Conservation (phyloP, 495 filamentous ascomycete species). For the Trypethelium eluteriae region DNA sequence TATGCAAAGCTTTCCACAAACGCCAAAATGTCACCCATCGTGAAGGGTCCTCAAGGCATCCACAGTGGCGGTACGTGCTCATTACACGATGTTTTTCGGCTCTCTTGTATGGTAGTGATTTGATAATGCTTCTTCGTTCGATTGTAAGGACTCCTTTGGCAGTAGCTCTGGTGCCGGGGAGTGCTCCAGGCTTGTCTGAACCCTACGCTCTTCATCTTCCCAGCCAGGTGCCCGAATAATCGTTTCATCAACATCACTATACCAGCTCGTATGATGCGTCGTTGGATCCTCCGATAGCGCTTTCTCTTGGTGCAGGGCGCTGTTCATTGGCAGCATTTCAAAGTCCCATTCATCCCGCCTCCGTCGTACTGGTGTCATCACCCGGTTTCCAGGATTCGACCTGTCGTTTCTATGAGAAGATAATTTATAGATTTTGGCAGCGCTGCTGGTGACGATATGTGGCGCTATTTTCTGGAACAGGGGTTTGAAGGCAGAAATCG, state of each 20-base stretch:
- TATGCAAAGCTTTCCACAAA: not conserved
- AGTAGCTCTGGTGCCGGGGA: not conserved
- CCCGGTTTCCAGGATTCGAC: not conserved
- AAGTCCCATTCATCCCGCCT: not conserved
- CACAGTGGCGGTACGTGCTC: not conserved
- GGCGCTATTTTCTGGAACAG: constrained; percentile 2
- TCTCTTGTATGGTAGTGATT: not conserved
- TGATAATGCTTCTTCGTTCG: not conserved
- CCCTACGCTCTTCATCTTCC: not conserved
- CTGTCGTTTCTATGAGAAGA: not conserved
- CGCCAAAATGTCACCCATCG: not conserved
- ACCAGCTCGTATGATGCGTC: not conserved
- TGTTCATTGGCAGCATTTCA: not conserved
- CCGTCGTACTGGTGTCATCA: not conserved
- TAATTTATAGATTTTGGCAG: not conserved
- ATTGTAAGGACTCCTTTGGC: not conserved
- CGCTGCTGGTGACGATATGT: not conserved
- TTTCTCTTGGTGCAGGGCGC: not conserved
- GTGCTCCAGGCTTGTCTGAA: not conserved
- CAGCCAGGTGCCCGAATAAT: not conserved
- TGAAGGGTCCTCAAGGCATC: not conserved
- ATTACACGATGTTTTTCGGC: not conserved
- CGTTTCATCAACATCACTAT: not conserved
- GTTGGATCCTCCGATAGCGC: not conserved
- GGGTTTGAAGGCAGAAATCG: not conserved